These are phyloP conservation scores for Colletotrichum tropicale DNA, from an alignment of 2,329 filamentous ascomycete genomes.

Conservation along the genomic window DNA sequence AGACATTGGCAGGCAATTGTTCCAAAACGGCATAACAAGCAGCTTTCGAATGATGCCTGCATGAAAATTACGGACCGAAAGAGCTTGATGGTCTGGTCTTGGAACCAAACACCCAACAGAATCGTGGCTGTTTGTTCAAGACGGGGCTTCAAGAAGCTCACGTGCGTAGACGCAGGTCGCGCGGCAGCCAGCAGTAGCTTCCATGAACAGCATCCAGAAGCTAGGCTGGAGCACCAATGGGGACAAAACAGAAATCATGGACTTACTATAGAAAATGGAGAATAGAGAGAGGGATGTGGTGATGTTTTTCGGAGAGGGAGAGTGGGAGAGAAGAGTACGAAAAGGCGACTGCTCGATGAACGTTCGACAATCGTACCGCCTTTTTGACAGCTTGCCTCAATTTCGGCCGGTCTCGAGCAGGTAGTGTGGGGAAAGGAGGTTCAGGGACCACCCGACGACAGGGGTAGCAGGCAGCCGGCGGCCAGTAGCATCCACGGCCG, in stretches of 20 bases:
- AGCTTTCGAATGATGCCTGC: neutral
- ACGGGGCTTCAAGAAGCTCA: neutral
- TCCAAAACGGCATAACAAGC: neutral
- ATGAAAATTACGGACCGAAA: neutral
- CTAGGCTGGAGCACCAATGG: neutral
- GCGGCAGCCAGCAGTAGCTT: neutral
- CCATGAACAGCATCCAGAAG: neutral
- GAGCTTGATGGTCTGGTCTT: neutral
- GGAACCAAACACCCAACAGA: neutral
- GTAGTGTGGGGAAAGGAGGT: constrained; percentile 30
- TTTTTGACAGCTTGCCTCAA: constrained; percentile 40
- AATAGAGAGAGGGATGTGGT: neutral
- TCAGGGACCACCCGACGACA: constrained; percentile 19
- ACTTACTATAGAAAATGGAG: neutral
- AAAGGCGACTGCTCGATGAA: constrained; percentile 7
- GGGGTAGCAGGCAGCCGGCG: constrained; percentile 9
- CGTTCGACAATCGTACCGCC: constrained; percentile 21
- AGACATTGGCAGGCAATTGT: neutral
- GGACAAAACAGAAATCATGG: neutral
- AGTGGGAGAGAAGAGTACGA: constrained; percentile 11
- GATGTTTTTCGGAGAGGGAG: constrained; percentile 14
- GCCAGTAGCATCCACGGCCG: constrained; percentile 1
- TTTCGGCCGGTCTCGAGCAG: constrained; percentile 19
- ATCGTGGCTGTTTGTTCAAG: neutral
- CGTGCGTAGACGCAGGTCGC: constrained; percentile 8